phyloP scores from a whole-genome alignment of 1,284 basidiomycete species.

The Puccinia hordei region DNA sequence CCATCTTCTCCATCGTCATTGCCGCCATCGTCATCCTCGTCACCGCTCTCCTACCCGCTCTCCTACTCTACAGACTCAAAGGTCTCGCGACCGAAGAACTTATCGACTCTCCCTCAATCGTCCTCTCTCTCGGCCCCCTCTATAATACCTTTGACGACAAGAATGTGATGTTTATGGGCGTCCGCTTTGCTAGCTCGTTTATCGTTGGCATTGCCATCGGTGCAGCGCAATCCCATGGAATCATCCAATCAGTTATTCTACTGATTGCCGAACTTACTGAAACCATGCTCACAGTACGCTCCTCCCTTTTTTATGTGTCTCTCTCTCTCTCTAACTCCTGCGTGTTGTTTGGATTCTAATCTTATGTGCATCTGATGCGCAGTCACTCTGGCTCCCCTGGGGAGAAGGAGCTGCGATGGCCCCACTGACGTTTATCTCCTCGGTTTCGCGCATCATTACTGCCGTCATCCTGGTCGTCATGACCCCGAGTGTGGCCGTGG shows the following conservation, averaged over 20 bases:
- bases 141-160: conserved; percentile 46
- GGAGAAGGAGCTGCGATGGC: conserved; percentile 50
- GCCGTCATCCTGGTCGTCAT: conserved; percentile 44
- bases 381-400: conserved; percentile 51
- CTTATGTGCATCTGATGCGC: conserved; percentile 13
- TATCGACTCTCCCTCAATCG: not conserved
- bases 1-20: conserved; percentile 9
- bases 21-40: not conserved
- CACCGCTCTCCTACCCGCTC: conserved; percentile 4
- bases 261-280: conserved; percentile 39
- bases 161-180: conserved; percentile 35
- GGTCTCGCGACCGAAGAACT: conserved; percentile 24
- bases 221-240: conserved; percentile 14
- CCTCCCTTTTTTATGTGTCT: too few relatives aligned
- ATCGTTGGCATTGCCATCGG: conserved; percentile 35
- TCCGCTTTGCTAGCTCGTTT: conserved; percentile 28
- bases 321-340: not conserved
- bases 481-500: conserved; percentile 25
- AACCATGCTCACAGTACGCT: conserved; percentile 44
- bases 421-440: conserved; percentile 35
- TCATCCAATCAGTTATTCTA: conserved; percentile 35
- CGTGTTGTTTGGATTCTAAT: not conserved
- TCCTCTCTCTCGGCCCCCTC: conserved; percentile 42
- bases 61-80: conserved; percentile 37
- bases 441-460: conserved; percentile 45